These are phyloP conservation scores for Cercospora sp. DNA, from an alignment of 2,329 filamentous ascomycete species.

Conservation along the genomic window DNA sequence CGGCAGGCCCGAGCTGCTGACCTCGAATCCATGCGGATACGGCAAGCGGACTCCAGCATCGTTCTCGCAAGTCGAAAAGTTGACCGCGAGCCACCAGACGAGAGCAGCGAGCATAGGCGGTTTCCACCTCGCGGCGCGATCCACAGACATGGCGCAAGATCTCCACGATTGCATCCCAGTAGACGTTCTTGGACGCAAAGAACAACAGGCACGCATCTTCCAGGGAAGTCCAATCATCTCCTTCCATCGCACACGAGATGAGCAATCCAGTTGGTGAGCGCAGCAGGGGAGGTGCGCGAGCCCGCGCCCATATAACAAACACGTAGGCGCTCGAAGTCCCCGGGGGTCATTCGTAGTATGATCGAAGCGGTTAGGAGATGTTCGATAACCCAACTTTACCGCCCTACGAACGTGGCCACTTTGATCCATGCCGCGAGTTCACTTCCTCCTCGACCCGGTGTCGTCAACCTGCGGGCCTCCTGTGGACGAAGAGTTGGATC, in stretches of 20 bases:
- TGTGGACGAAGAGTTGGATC: neutral
- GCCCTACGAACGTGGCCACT: neutral
- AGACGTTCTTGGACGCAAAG: neutral
- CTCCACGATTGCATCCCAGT: neutral
- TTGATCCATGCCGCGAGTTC: neutral
- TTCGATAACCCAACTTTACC: neutral
- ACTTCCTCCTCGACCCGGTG: neutral
- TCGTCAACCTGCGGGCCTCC: neutral
- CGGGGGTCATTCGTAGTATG: neutral
- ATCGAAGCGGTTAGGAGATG: neutral
- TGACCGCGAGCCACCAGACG: neutral
- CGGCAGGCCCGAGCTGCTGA: neutral
- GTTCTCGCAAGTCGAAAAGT: neutral
- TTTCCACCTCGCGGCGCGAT: neutral
- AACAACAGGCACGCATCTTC: neutral
- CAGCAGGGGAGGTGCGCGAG: neutral
- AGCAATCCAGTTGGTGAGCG: neutral
- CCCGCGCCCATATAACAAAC: neutral
- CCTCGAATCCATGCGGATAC: neutral
- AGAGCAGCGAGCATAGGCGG: neutral
- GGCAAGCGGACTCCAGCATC: neutral
- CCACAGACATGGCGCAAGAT: neutral
- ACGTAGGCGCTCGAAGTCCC: neutral
- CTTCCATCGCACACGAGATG: neutral
- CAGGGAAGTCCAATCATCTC: neutral